Evolutionary conservation across 2,329 filamentous ascomycete species (phyloP), one percentile per base, ranked within the genome.

Genomic region (Lasiodiplodia gonubiensis): DNA sequence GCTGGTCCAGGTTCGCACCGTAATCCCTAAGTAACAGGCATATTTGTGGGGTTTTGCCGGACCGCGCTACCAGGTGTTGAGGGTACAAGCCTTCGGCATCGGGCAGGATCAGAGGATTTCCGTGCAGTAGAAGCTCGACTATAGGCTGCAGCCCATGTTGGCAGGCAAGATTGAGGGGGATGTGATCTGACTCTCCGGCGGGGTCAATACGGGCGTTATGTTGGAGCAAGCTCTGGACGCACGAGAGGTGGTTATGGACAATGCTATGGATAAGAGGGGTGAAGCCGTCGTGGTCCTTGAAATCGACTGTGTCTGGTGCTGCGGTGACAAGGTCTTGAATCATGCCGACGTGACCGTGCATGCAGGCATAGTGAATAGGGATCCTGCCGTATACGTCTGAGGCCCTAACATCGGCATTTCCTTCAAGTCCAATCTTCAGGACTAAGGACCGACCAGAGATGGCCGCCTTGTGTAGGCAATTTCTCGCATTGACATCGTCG

Each of bases 401-500:
- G 63, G 92, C 86, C 67, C 89, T 89, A 27, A 93, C 89, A 70
- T 94, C 89, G 39, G 97, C 93, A 4, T 87, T 88, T 54, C 86
- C 88, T 1, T 86, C 82, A n/a, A 99, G 82, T 4, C 91, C 94
- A 70, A 91, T 89, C 61, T 87, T 83, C 68, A 98, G 83, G 35
- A 97, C 91, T 72, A 92, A 90, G 11, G 86, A 81, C 74, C 94
- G 94, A 23, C 94, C 94, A 69, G 96, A 97, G 64, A 98, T 97
- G 0, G 94, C 91, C n/a, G 95, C 92, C 80, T 98, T 95, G 74
- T 99, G 95, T 55, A 99, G 84, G 75, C 94, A 97, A 74, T 97
- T 99, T 49, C 95, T 88, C 81, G 97, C 94, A 74, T 98, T 99
- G 78, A 99, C 98, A 74, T 97, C 94, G 76, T 99, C 95, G 73